These are phyloP conservation scores for Suillus spraguei DNA, from an alignment of 768 basidiomycete species.

Conservation along the genomic window DNA sequence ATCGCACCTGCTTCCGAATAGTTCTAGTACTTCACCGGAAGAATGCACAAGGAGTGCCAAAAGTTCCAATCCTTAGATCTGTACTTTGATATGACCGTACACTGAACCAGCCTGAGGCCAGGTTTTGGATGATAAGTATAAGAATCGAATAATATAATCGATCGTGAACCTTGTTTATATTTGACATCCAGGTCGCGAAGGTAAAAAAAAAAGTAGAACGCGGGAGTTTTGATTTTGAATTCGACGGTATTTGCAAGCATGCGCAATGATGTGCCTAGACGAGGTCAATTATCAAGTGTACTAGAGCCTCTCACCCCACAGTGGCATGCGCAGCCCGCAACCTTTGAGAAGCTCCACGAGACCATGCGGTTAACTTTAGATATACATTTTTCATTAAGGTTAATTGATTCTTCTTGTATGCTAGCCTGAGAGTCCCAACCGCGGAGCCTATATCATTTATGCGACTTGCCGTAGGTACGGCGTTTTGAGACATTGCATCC, in stretches of 20 bases:
- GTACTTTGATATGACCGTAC: neutral
- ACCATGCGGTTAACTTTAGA: slow-evolving; percentile 2
- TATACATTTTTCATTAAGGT: slow-evolving; percentile 3
- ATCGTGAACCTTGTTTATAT: slow-evolving; percentile 1
- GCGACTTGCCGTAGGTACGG: slow-evolving; percentile 5
- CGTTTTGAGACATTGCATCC: neutral
- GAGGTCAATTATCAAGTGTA: neutral
- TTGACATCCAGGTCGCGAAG: neutral
- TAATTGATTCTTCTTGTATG: neutral
- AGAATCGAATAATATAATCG: neutral
- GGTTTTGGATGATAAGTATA: too few relatives aligned
- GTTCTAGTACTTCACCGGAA: neutral
- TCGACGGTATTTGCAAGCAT: neutral
- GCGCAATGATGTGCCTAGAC: neutral
- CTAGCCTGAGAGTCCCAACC: neutral
- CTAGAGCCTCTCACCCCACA: neutral
- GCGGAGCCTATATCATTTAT: slow-evolving; percentile 2
- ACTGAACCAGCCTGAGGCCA: too few relatives aligned
- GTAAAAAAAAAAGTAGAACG: neutral
- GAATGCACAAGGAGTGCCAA: neutral
- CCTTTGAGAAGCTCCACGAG: neutral
- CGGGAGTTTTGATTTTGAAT: neutral
- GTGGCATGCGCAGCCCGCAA: neutral
- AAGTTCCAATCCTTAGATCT: neutral
- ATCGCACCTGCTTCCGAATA: neutral